phyloP scores from a whole-genome alignment of 176 grass and related monocot genomes.

The Lolium rigidum region DNA sequence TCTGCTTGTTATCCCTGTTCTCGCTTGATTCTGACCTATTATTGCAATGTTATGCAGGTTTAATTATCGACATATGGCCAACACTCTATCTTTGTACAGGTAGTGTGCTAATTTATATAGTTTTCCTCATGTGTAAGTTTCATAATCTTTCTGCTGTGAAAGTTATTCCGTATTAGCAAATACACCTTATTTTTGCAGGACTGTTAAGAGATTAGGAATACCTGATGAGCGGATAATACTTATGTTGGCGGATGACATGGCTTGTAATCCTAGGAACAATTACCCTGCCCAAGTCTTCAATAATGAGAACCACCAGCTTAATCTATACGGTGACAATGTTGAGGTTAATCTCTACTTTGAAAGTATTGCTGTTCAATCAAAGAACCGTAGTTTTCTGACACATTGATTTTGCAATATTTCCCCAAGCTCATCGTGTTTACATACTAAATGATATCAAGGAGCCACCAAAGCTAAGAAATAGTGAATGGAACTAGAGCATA shows the following conservation, averaged over 20 bases:
- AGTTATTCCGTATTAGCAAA: conserved; percentile 29
- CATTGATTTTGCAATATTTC: conserved; percentile 1
- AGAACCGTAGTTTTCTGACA: conserved; percentile 1
- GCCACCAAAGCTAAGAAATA: background rate
- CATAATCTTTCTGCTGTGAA: background rate
- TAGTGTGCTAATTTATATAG: conserved; percentile 33
- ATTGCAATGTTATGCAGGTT: conserved; percentile 62
- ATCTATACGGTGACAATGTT: conserved; percentile 93
- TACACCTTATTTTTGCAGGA: conserved; percentile 54
- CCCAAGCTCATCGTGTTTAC: background rate
- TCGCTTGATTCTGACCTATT: conserved; percentile 8
- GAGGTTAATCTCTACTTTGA: conserved; percentile 67
- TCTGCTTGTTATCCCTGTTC: background rate
- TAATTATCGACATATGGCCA: conserved; percentile 99
- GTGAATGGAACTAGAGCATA: background rate
- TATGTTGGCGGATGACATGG: conserved; percentile 99
- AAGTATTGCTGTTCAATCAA: conserved; percentile 29
- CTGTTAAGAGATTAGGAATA: conserved; percentile 95
- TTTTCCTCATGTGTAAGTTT: background rate
- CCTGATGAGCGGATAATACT: conserved; percentile 97
- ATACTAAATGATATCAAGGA: background rate
- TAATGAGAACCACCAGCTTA: conserved; percentile 98
- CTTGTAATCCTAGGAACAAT: conserved; percentile 90
- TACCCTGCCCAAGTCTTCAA: conserved; percentile 99
- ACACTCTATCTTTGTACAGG: conserved; percentile 94